These are phyloP conservation scores for Oryza punctata DNA, from an alignment of 176 grass and related monocot genomes.

Conservation along the genomic window DNA sequence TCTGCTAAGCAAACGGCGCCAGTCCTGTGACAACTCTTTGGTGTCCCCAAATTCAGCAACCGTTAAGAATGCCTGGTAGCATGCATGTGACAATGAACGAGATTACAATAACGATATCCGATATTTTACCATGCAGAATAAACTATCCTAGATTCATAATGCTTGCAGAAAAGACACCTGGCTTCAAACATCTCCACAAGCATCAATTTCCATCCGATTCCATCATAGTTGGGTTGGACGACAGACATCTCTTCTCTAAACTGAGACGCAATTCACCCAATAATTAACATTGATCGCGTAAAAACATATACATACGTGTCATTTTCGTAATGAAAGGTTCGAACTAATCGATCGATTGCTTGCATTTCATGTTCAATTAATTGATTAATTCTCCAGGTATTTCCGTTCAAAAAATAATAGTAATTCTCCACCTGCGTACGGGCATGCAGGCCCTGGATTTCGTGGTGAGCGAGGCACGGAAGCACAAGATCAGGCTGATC, in stretches of 20 bases:
- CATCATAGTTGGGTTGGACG: neutral
- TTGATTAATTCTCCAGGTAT: neutral
- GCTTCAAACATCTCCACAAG: neutral
- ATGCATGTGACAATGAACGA: neutral
- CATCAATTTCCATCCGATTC: neutral
- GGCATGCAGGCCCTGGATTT: conserved; percentile 63
- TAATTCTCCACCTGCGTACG: neutral
- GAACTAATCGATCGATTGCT: neutral
- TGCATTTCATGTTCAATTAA: neutral
- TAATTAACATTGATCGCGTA: neutral
- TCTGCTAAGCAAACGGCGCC: no score
- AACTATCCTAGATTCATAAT: no score
- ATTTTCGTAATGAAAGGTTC: neutral
- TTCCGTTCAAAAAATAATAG: no score
- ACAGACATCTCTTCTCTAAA: neutral
- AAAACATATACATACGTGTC: neutral
- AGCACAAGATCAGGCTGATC: conserved; percentile 61
- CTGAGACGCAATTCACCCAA: neutral
- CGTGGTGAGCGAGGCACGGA: conserved; percentile 73
- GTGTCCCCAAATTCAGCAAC: no score
- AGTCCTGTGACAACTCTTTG: no score
- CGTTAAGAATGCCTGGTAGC: no score
- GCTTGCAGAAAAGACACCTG: neutral
- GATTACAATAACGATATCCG: neutral
- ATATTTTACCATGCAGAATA: neutral